phyloP scores from a whole-genome alignment of 306 rosid species.

The Acacia crassicarpa region DNA sequence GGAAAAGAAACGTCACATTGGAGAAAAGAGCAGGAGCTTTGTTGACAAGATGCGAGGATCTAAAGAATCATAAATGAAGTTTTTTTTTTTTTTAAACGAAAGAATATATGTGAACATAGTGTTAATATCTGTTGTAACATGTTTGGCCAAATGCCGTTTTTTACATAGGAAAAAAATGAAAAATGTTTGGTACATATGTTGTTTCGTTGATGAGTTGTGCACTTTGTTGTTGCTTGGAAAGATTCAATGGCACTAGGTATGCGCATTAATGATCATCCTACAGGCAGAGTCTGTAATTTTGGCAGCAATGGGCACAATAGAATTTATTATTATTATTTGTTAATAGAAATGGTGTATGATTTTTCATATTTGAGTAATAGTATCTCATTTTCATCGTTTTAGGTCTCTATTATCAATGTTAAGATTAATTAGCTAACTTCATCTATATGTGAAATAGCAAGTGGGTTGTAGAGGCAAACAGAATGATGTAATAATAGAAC shows the following conservation, averaged over 20 bases:
- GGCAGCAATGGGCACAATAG: not conserved
- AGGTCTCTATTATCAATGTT: not conserved
- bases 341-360: not conserved
- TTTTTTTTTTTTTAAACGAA: too few relatives aligned
- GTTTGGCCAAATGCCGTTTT: not conserved
- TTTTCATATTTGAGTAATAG: slow-evolving; percentile 24
- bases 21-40: slow-evolving; percentile 79
- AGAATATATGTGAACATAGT: not conserved
- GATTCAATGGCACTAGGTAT: slow-evolving; percentile 20
- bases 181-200: not conserved
- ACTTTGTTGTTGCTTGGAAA: not conserved
- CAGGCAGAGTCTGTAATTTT: slow-evolving; percentile 15
- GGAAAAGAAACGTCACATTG: slow-evolving; percentile 81
- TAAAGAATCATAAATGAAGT: slow-evolving; percentile 31
- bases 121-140: slow-evolving; percentile 10
- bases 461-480: not conserved
- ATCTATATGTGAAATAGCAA: not conserved
- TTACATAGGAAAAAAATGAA: not conserved
- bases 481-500: not conserved
- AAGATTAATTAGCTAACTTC: not conserved
- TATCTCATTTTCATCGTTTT: not conserved
- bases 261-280: not conserved
- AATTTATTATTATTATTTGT: not conserved
- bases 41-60: slow-evolving; percentile 94
- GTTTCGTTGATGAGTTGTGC: slow-evolving; percentile 22